Evolutionary conservation across 768 basidiomycete genomes (phyloP).

Genomic region (Coprinopsis sp.): DNA sequence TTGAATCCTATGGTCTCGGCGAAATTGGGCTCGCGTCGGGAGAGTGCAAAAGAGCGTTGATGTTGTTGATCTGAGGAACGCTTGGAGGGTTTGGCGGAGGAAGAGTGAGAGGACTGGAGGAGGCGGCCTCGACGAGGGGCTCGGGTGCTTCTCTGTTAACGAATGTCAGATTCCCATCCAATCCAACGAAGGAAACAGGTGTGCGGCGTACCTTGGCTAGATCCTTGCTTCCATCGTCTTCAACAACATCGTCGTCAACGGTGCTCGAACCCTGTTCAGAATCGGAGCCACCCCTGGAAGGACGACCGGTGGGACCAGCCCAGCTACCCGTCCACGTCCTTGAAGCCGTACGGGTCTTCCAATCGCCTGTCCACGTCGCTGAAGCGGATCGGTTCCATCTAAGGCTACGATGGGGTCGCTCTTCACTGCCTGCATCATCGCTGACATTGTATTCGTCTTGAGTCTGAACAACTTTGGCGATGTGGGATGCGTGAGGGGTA

Average conservation of each 20-base stretch:
- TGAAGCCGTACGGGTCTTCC: too few relatives aligned
- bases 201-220: conserved; percentile 2
- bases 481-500: too few relatives aligned
- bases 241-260: not conserved
- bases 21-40: not conserved
- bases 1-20: conserved; percentile 1
- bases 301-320: not conserved
- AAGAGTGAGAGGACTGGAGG: too few relatives aligned
- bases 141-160: not conserved
- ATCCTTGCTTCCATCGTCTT: not conserved
- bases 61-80: too few relatives aligned
- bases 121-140: too few relatives aligned
- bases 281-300: too few relatives aligned
- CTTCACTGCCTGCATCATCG: too few relatives aligned
- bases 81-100: too few relatives aligned
- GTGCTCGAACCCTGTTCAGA: not conserved
- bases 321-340: not conserved
- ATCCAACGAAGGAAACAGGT: not conserved
- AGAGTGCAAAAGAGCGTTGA: not conserved
- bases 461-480: too few relatives aligned
- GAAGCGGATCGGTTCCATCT: too few relatives aligned
- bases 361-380: conserved; percentile 5
- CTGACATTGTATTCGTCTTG: too few relatives aligned
- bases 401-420: too few relatives aligned
- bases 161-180: not conserved